Conservation (phyloP, 1,284 basidiomycete genomes). For the Ustilago cynodontis region DNA sequence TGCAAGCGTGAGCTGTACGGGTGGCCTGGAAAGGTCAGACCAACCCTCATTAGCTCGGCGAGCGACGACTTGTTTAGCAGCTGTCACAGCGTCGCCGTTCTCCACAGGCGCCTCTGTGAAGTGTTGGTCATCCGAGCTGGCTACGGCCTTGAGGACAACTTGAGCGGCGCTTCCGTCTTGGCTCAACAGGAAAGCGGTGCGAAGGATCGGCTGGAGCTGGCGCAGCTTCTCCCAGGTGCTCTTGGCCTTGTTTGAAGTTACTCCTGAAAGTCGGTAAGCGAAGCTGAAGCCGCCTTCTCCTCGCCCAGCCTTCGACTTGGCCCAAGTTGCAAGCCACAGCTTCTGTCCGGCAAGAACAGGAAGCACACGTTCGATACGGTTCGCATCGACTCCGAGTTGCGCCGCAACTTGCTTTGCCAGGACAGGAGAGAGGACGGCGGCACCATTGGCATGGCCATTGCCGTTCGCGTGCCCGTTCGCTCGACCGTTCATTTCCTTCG, state of each 20-base stretch:
- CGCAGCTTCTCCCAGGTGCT: slow-evolving; percentile 52
- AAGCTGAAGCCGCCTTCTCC: slow-evolving; percentile 55
- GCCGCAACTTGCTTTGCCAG: slow-evolving; percentile 23
- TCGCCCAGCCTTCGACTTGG: slow-evolving; percentile 19
- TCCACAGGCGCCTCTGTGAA: slow-evolving; percentile 19
- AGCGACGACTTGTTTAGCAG: slow-evolving; percentile 15
- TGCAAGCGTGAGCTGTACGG: slow-evolving; percentile 37
- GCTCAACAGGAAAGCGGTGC: slow-evolving; percentile 50
- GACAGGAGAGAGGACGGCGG: background rate
- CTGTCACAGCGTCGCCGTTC: background rate
- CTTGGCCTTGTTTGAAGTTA: slow-evolving; percentile 18
- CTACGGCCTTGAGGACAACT: slow-evolving; percentile 26
- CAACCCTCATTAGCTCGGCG: slow-evolving; percentile 29
- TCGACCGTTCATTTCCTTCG: slow-evolving; percentile 9
- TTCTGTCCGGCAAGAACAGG: slow-evolving; percentile 59
- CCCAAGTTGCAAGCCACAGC: slow-evolving; percentile 50
- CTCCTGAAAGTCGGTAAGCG: slow-evolving; percentile 37
- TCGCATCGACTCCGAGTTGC: slow-evolving; percentile 17
- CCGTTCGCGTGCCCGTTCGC: slow-evolving; percentile 16
- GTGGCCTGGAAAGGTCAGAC: slow-evolving; percentile 25
- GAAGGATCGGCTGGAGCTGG: slow-evolving; percentile 53
- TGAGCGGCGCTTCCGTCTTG: slow-evolving; percentile 39
- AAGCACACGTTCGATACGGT: slow-evolving; percentile 48
- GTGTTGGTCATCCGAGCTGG: background rate
- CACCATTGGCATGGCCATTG: slow-evolving; percentile 1